Conservation (phyloP, 225 moss, liverwort and hornwort species). For the Takakia lepidozioides region DNA sequence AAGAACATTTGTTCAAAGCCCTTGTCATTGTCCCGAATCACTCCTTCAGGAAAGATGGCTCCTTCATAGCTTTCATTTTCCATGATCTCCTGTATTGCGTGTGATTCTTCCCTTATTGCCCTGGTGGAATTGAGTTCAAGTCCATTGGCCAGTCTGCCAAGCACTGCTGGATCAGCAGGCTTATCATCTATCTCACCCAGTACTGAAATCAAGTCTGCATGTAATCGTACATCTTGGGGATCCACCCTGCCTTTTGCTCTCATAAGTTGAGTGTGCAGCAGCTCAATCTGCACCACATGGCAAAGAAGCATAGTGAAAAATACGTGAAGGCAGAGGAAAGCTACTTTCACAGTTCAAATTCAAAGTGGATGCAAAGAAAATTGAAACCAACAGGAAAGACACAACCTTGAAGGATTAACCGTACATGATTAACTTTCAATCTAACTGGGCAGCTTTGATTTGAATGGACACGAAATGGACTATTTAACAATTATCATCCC, state of each 20-base stretch:
- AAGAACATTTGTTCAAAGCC: slow-evolving; percentile 21
- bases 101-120: slow-evolving; percentile 27
- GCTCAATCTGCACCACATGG: slow-evolving; percentile 25
- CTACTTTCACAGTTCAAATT: too few species aligned
- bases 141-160: slow-evolving; percentile 21
- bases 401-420: too few species aligned
- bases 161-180: slow-evolving; percentile 12
- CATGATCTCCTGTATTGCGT: slow-evolving; percentile 34
- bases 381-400: too few species aligned
- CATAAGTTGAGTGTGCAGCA: slow-evolving; percentile 24
- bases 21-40: slow-evolving; percentile 19
- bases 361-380: too few species aligned
- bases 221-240: slow-evolving; percentile 12
- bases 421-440: too few species aligned
- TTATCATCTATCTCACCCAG: slow-evolving; percentile 15
- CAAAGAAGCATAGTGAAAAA: too few species aligned
- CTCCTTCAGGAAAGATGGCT: too few species aligned
- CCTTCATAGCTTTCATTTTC: too few species aligned
- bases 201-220: slow-evolving; percentile 15
- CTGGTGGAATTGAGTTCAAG: slow-evolving; percentile 21
- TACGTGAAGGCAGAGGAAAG: too few species aligned
- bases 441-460: too few species aligned
- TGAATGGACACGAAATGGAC: too few species aligned
- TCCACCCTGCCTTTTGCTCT: slow-evolving; percentile 23
- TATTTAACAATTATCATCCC: too few species aligned